Evolutionary conservation across 345 rosid species (phyloP).

Genomic region (Reutealis trisperma): DNA sequence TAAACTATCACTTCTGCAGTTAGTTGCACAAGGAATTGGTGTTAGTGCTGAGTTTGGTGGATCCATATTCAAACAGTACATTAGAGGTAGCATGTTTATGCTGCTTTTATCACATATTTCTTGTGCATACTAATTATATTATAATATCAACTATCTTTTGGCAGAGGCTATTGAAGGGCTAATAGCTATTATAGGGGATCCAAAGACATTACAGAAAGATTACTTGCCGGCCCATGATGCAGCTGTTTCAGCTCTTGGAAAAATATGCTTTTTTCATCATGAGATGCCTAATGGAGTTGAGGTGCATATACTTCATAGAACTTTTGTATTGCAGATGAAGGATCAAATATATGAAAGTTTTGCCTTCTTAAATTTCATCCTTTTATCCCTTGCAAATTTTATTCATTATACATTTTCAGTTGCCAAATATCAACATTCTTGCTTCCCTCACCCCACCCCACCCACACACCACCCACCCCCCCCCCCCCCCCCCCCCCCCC

Average conservation of each 20-base stretch:
- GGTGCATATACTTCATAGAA: neutral
- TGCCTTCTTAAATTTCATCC: neutral
- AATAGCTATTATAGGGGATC: neutral
- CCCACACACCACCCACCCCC: too few relatives aligned
- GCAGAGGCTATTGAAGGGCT: conserved; percentile 17
- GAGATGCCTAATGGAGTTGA: neutral
- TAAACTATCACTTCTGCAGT: neutral
- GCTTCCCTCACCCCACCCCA: too few relatives aligned
- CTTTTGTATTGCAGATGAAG: neutral
- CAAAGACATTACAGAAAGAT: neutral
- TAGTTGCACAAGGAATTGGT: conserved; percentile 1
- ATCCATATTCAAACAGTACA: neutral
- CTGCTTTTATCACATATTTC: neutral
- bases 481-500: too few relatives aligned
- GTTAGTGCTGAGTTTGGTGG: conserved; percentile 20
- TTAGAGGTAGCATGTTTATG: conserved; percentile 1
- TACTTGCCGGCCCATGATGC: conserved; percentile 8
- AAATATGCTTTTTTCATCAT: conserved; percentile 3
- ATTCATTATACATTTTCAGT: neutral
- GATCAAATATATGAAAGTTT: neutral
- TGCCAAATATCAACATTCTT: too few relatives aligned
- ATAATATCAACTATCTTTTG: neutral
- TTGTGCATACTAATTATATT: too few relatives aligned
- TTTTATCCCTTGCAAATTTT: neutral
- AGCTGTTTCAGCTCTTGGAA: conserved; percentile 17